These are phyloP conservation scores for Camellia oleifera DNA, from an alignment of 179 eudicot species.

Conservation along the genomic window DNA sequence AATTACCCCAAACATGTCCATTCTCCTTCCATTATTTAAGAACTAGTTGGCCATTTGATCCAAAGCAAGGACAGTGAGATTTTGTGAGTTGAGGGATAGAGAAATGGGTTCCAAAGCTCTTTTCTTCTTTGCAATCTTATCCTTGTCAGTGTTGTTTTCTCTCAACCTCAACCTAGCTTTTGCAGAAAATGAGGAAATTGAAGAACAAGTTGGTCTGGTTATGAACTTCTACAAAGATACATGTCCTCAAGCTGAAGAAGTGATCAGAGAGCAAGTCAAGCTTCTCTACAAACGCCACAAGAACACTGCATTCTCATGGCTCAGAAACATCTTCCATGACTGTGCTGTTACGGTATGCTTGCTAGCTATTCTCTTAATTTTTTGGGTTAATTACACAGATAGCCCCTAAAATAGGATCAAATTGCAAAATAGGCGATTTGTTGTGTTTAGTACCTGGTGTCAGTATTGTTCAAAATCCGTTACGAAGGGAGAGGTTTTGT, in stretches of 20 bases:
- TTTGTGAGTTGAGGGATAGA: neutral
- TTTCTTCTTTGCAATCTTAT: slow-evolving; percentile 38
- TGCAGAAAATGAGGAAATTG: slow-evolving; percentile 50
- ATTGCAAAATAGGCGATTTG: too few species aligned
- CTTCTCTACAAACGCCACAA: slow-evolving; percentile 98
- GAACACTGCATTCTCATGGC: slow-evolving; percentile 99
- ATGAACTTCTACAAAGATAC: slow-evolving; percentile 88
- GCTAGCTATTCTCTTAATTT: too few species aligned
- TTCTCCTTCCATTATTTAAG: slow-evolving; percentile 21
- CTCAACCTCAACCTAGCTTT: slow-evolving; percentile 15
- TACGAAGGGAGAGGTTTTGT: too few species aligned
- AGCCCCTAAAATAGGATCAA: too few species aligned
- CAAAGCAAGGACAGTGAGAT: slow-evolving; percentile 11
- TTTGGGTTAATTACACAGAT: too few species aligned
- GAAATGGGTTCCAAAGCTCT: slow-evolving; percentile 53
- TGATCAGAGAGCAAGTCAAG: slow-evolving; percentile 86
- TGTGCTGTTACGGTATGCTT: slow-evolving; percentile 77
- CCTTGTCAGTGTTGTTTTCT: slow-evolving; percentile 23
- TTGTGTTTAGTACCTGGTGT: too few species aligned
- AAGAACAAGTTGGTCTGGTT: slow-evolving; percentile 45
- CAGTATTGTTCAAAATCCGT: too few species aligned
- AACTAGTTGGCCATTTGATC: neutral
- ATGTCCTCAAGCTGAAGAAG: slow-evolving; percentile 99
- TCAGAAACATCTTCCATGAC: slow-evolving; percentile 98
- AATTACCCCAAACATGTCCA: too few species aligned